Evolutionary conservation across 176 grass and related monocot genomes (phyloP), one percentile per base, ranked within the genome.

Genomic region (Avena eriantha): DNA sequence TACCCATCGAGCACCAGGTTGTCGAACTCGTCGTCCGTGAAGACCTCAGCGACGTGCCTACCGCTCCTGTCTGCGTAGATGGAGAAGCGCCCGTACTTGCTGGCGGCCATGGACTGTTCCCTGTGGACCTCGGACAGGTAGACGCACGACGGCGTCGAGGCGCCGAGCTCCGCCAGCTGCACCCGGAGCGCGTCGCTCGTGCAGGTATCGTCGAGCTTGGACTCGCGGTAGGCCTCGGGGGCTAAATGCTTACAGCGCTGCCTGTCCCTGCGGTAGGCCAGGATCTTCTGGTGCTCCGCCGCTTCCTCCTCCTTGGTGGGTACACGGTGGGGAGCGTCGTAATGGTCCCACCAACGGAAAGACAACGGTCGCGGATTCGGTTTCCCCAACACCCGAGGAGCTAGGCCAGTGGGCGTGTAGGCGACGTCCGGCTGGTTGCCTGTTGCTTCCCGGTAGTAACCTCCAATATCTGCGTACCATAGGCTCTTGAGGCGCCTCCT

Each of bases 101-200:
- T 41, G 9, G 14, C 7, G 36, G 48, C 22, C 10, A n/a, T 43
- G 22, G 39, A 54, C 69, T 74, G 36, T 5, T 2, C 10, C 54
- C 11, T 13, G 2, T 54, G 1, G 22, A 74, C 16, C 39, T 61
- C 19, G 39, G 1, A 29, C 10, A 16, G 6, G 39, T 33, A 75
- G 39, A 63, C 69, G 55, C 82, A 75, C 23, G 82, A 61, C 41
- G 78, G 60, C 8, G 78, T 49, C 16, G 41, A 49, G 8, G 78
- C 78, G 8, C 48, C 26, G 24, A 76, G 48, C 48, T 10, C 19
- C 69, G 69, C 69, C 9, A 43, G 69, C 36, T 45, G 69, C 18
- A 4, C n/a, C 33, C 2, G 16, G 15, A 69, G 66, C 31, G 3
- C 69, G 36, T 72, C 36, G 19, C 69, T 45, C 19, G 18, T n/a